These are phyloP conservation scores for Allodekkera sacchari DNA, from an alignment of 805 yeast species.

Conservation along the genomic window DNA sequence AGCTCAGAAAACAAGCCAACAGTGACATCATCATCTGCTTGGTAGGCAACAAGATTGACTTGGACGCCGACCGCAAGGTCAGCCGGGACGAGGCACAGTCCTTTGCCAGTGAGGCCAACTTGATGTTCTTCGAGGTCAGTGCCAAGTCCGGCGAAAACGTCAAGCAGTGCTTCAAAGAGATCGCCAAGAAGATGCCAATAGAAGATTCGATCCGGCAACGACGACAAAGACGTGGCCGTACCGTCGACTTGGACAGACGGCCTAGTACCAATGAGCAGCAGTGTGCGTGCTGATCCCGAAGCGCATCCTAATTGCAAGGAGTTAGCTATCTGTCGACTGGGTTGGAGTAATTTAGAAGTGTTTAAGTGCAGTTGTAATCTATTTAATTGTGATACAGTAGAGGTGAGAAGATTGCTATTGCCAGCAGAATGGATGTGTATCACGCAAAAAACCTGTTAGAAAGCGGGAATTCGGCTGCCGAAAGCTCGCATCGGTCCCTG, in stretches of 20 bases:
- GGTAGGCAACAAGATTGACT: slow-evolving; percentile 73
- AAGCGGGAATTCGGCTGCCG: too few species aligned
- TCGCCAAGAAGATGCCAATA: slow-evolving; percentile 39
- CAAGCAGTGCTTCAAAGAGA: slow-evolving; percentile 36
- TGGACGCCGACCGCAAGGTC: slow-evolving; percentile 42
- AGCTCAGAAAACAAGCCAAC: slow-evolving; percentile 74
- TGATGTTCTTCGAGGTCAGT: slow-evolving; percentile 46
- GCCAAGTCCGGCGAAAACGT: slow-evolving; percentile 51
- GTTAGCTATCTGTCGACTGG: not conserved
- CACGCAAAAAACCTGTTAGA: too few species aligned
- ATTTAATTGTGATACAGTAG: too few species aligned
- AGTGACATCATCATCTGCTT: slow-evolving; percentile 67
- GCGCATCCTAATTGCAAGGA: not conserved
- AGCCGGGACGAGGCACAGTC: slow-evolving; percentile 37
- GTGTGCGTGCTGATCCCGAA: slow-evolving; percentile 19
- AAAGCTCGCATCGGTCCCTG: too few species aligned
- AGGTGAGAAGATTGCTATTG: too few species aligned
- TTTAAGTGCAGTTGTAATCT: too few species aligned
- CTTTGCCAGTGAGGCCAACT: slow-evolving; percentile 45
- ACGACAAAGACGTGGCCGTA: slow-evolving; percentile 14
- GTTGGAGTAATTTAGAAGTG: too few species aligned
- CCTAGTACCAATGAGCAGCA: slow-evolving; percentile 25
- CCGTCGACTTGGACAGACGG: slow-evolving; percentile 23
- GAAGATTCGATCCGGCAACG: slow-evolving; percentile 19
- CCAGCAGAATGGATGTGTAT: too few species aligned